These are phyloP conservation scores for Colletotrichum tropicicola DNA, from an alignment of 2,329 filamentous ascomycete genomes.

Conservation along the genomic window DNA sequence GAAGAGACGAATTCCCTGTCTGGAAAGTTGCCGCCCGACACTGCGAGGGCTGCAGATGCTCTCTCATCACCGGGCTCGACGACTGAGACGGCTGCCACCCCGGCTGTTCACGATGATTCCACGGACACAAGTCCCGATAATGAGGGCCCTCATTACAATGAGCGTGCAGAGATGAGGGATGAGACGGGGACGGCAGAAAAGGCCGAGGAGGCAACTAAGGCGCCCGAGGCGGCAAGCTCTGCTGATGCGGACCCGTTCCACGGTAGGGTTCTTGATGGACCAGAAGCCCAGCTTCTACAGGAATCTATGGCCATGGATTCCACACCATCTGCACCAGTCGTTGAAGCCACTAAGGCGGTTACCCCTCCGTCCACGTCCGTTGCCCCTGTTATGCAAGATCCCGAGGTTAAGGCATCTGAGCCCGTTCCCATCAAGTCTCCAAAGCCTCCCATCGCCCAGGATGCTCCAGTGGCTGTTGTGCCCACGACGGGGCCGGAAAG, in stretches of 20 bases:
- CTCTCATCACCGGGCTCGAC: constrained; percentile 71
- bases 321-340: constrained; percentile 18
- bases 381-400: neutral
- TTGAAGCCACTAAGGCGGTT: constrained; percentile 22
- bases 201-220: constrained; percentile 32
- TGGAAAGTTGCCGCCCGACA: constrained; percentile 46
- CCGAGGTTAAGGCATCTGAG: neutral
- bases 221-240: constrained; percentile 4
- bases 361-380: constrained; percentile 2
- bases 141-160: constrained; percentile 66
- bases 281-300: constrained; percentile 55
- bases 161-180: constrained; percentile 50
- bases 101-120: constrained; percentile 72
- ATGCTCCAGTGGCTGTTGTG: neutral
- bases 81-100: constrained; percentile 77
- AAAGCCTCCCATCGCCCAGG: neutral
- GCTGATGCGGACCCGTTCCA: constrained; percentile 22
- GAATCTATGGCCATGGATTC: constrained; percentile 45
- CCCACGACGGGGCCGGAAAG: neutral
- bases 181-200: constrained; percentile 45
- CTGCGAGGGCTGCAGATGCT: constrained; percentile 50
- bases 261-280: constrained; percentile 35
- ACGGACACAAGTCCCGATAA: constrained; percentile 80
- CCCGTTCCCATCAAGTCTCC: neutral
- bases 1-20: constrained; percentile 32